These are phyloP conservation scores for Calonectria multiphialidica DNA, from an alignment of 2,329 filamentous ascomycete species.

Conservation along the genomic window DNA sequence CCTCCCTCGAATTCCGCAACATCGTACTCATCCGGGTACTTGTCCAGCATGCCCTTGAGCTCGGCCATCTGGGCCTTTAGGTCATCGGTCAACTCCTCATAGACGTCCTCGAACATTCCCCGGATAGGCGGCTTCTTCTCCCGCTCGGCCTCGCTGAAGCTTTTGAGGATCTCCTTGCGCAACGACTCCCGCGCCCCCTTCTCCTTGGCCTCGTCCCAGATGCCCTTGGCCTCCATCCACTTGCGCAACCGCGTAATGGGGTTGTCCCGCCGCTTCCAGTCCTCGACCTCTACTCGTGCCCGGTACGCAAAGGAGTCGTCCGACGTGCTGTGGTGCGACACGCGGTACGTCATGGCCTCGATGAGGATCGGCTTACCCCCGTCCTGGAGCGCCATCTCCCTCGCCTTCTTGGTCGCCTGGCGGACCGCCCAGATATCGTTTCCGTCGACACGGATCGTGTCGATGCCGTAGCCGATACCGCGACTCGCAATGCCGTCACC, in stretches of 20 bases:
- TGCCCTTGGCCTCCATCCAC: conserved; percentile 85
- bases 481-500: conserved; percentile 91
- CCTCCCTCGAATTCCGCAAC: conserved; percentile 81
- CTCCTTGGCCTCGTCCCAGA: conserved; percentile 90
- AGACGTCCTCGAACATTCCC: conserved; percentile 87
- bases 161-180: conserved; percentile 82
- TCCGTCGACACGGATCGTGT: conserved; percentile 92
- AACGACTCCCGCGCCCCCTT: conserved; percentile 75
- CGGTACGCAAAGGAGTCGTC: conserved; percentile 98
- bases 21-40: conserved; percentile 95
- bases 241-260: conserved; percentile 88
- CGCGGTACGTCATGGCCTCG: conserved; percentile 98
- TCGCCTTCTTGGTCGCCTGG: conserved; percentile 82
- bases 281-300: conserved; percentile 91
- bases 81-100: conserved; percentile 88
- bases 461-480: conserved; percentile 92
- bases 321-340: conserved; percentile 95
- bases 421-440: conserved; percentile 93
- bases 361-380: conserved; percentile 89
- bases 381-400: conserved; percentile 81
- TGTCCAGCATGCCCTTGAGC: conserved; percentile 81
- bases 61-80: conserved; percentile 77
- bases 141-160: conserved; percentile 86
- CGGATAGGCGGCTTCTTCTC: conserved; percentile 82
- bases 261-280: conserved; percentile 93